These are phyloP conservation scores for Amphibolis antarctica DNA, from an alignment of 106 monocot genomes.

Conservation along the genomic window DNA sequence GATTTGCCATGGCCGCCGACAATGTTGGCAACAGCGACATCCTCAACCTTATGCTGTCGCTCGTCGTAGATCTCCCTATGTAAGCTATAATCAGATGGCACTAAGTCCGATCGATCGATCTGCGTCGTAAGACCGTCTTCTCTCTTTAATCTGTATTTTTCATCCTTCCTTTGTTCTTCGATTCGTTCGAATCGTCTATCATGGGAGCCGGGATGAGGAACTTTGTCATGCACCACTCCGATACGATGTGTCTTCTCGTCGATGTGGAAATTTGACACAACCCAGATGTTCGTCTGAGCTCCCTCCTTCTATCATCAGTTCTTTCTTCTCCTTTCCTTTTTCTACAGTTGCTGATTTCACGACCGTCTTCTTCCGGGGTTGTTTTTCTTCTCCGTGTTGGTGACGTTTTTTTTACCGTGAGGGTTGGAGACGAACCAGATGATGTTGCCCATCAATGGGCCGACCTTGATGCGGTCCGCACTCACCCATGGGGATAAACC, in stretches of 20 bases:
- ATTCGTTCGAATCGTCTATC: no score
- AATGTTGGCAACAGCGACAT: no score
- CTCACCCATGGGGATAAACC: not conserved
- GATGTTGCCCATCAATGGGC: conserved; percentile 9
- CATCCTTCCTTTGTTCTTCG: no score
- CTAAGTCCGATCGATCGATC: no score
- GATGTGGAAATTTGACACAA: not conserved
- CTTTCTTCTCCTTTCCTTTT: not conserved
- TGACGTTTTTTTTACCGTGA: not conserved
- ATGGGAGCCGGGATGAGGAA: not conserved
- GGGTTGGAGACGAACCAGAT: not conserved
- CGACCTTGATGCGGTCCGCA: conserved; percentile 18
- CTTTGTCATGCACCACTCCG: conserved; percentile 1
- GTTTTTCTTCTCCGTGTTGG: not conserved
- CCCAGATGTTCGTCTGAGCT: conserved; percentile 1
- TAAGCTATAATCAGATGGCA: no score
- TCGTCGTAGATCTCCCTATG: no score
- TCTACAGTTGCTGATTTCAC: not conserved
- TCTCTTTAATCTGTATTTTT: no score
- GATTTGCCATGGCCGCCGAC: no score
- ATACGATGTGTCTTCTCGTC: not conserved
- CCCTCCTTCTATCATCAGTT: not conserved
- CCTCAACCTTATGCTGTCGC: no score
- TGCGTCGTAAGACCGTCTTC: no score
- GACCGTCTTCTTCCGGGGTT: no score